These are phyloP conservation scores for Medicago truncatula DNA, from an alignment of 306 rosid species.

Conservation along the genomic window MtrunA17r5.0-ANR NC_053042.1:44365501-44366000, in stretches of 20 bases:
- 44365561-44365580: slow-evolving; percentile 90
- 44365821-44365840: no score
- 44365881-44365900: slow-evolving; percentile 16
- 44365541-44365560: slow-evolving; percentile 90
- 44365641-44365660: slow-evolving; percentile 1
- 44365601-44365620: neutral
- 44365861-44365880: no score
- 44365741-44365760: no score
- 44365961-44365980: slow-evolving; percentile 95
- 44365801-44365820: no score
- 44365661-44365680: neutral
- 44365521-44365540: slow-evolving; percentile 98
- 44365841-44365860: no score
- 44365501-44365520: slow-evolving; percentile 88
- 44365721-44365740: no score
- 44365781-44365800: no score
- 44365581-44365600: slow-evolving; percentile 52
- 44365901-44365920: slow-evolving; percentile 27
- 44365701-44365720: no score
- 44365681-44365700: neutral
- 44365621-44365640: neutral
- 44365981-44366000: slow-evolving; percentile 97
- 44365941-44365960: slow-evolving; percentile 82
- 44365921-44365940: slow-evolving; percentile 30
- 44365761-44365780: no score